A percentile compares a stretch with the other conserved stretches of the same genome.
Evolutionary conservation across 2,329 filamentous ascomycete genomes (phyloP).

Genomic region (Curvularia hawaiiensis): DNA sequence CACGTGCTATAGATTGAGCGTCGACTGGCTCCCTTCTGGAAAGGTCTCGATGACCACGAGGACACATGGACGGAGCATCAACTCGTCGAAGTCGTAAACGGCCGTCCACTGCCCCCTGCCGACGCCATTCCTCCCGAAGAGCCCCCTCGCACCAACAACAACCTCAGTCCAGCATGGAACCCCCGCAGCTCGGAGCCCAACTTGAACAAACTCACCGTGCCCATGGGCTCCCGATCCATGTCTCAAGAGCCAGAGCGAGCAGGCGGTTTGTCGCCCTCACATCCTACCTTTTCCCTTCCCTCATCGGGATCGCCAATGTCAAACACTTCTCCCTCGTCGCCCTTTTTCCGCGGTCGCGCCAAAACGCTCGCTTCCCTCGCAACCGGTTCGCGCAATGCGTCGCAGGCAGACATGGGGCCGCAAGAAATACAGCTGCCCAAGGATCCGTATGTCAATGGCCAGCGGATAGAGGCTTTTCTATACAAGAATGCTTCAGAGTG

Average conservation of each 20-base stretch:
- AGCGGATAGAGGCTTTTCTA: conserved; percentile 86
- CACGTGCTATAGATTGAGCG: conserved; percentile 81
- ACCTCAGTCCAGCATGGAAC: conserved; percentile 44
- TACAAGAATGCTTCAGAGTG: conserved; percentile 93
- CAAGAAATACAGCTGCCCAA: conserved; percentile 79
- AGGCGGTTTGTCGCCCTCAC: conserved; percentile 62
- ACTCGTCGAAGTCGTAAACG: conserved; percentile 87
- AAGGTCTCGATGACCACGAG: conserved; percentile 86
- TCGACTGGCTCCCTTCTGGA: conserved; percentile 92
- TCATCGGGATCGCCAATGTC: conserved; percentile 62
- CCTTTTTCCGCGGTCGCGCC: conserved; percentile 78
- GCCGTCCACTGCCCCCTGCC: conserved; percentile 79
- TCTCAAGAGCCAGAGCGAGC: conserved; percentile 78
- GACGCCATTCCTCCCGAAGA: conserved; percentile 80
- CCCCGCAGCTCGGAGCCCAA: conserved; percentile 63
- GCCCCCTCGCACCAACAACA: conserved; percentile 52
- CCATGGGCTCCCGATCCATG: conserved; percentile 76
- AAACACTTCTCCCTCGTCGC: conserved; percentile 48
- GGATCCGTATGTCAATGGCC: conserved; percentile 92
- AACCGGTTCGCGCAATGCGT: conserved; percentile 74
- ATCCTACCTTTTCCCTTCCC: conserved; percentile 65
- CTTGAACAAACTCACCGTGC: conserved; percentile 75
- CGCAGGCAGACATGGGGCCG: conserved; percentile 72
- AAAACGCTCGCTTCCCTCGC: conserved; percentile 87
- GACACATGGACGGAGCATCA: conserved; percentile 93